phyloP scores from a whole-genome alignment of 768 basidiomycete genomes.

The Phanerodontia chrysosporium region DNA sequence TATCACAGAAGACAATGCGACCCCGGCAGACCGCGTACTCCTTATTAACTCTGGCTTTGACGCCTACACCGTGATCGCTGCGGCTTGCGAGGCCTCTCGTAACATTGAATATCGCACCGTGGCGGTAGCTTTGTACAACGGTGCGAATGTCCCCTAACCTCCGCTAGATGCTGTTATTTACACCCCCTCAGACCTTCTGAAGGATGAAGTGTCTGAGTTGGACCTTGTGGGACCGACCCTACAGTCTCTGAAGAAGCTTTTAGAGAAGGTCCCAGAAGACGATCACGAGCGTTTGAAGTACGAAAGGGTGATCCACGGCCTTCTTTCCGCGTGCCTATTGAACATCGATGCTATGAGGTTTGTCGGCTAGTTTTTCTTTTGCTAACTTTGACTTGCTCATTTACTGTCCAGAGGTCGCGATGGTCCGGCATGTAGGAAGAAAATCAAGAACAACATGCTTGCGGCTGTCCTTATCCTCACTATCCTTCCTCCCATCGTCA shows the following conservation, averaged over 20 bases:
- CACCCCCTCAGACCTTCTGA: constrained; percentile 85
- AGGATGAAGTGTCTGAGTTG: constrained; percentile 76
- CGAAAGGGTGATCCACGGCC: constrained; percentile 62
- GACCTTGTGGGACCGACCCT: constrained; percentile 81
- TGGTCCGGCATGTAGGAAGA: constrained; percentile 71
- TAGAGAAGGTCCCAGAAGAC: constrained; percentile 48
- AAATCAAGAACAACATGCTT: constrained; percentile 87
- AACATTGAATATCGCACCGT: constrained; percentile 78
- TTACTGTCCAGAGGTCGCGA: constrained; percentile 61
- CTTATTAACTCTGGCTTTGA: constrained; percentile 63
- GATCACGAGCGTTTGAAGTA: constrained; percentile 48
- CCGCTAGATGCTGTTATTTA: too few relatives aligned
- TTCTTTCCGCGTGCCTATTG: constrained; percentile 80
- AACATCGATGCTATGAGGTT: constrained; percentile 93
- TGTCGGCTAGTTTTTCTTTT: constrained; percentile 24
- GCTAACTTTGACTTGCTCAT: neutral
- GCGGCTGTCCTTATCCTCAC: constrained; percentile 85
- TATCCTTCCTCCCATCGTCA: constrained; percentile 59
- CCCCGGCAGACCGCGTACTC: constrained; percentile 48
- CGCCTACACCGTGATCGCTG: constrained; percentile 56
- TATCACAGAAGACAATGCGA: constrained; percentile 42
- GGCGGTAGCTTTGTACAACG: constrained; percentile 73
- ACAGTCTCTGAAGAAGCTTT: constrained; percentile 70
- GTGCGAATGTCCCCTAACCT: constrained; percentile 45
- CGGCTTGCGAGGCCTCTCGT: constrained; percentile 47